Conservation (phyloP, 1,139 yeast genomes). For the Taiozyma sp. region DNA sequence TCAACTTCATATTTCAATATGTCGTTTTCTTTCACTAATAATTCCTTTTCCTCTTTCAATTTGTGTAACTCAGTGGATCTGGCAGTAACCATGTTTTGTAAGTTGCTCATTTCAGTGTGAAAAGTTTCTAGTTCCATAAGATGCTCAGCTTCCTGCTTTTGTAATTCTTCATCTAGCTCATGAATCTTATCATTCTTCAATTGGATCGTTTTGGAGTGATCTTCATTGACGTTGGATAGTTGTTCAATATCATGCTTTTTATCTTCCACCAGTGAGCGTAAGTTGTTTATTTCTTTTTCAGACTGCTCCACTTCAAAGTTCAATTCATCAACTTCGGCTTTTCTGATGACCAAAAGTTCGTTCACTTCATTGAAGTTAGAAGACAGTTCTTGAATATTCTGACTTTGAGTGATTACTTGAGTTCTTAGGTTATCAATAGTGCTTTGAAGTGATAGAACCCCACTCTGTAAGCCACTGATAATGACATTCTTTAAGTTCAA, state of each 20-base stretch:
- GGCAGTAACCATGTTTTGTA: conserved; percentile 24
- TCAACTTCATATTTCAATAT: conserved; percentile 18
- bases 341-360: conserved; percentile 18
- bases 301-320: conserved; percentile 15
- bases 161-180: conserved; percentile 20
- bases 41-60: conserved; percentile 23
- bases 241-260: conserved; percentile 10
- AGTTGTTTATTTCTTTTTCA: conserved; percentile 9
- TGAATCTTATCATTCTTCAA: conserved; percentile 25
- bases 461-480: conserved; percentile 14
- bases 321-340: conserved; percentile 23
- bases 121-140: conserved; percentile 30
- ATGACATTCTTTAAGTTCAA: conserved; percentile 8
- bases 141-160: conserved; percentile 30
- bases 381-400: background rate
- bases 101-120: conserved; percentile 28
- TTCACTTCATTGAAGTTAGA: conserved; percentile 10
- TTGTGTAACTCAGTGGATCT: conserved; percentile 24
- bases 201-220: conserved; percentile 19
- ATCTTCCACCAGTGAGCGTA: conserved; percentile 6
- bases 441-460: conserved; percentile 9
- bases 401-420: background rate
- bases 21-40: conserved; percentile 17
- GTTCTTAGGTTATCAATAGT: conserved; percentile 1
- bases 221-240: conserved; percentile 7